Evolutionary conservation across 2,329 filamentous ascomycete species (phyloP).

Genomic region (Clarireedia hainanense): DNA sequence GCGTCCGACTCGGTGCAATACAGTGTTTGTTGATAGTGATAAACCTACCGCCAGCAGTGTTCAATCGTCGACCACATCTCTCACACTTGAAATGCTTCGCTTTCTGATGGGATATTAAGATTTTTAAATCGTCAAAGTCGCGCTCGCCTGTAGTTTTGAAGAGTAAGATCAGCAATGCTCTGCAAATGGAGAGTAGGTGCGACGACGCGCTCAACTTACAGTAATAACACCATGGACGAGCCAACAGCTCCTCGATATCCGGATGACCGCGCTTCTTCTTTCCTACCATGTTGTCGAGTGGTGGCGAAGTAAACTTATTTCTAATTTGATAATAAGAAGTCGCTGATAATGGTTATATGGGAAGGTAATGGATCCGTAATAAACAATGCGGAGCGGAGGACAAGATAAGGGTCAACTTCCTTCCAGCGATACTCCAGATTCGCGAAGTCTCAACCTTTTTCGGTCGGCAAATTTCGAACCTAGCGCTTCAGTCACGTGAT

Average conservation of each 20-base stretch:
- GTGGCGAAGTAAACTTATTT: background rate
- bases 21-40: background rate
- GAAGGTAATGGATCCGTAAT: too few relatives aligned
- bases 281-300: conserved; percentile 49
- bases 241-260: conserved; percentile 79
- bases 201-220: conserved; percentile 44
- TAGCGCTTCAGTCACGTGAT: too few relatives aligned
- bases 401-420: too few relatives aligned
- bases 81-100: conserved; percentile 99
- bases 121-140: conserved; percentile 95
- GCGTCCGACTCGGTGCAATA: background rate
- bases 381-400: too few relatives aligned
- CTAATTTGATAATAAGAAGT: background rate
- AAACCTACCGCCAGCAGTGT: conserved; percentile 80
- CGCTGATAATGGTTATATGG: too few relatives aligned
- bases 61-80: conserved; percentile 76
- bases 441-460: too few relatives aligned
- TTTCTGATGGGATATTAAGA: conserved; percentile 94
- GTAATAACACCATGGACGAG: conserved; percentile 95
- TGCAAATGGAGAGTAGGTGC: background rate
- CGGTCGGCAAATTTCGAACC: too few relatives aligned
- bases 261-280: conserved; percentile 88
- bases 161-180: background rate
- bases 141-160: conserved; percentile 56
- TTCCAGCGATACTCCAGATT: too few relatives aligned